These are phyloP conservation scores for Fusarium algeriense DNA, from an alignment of 2,329 filamentous ascomycete genomes.

Conservation along the genomic window DNA sequence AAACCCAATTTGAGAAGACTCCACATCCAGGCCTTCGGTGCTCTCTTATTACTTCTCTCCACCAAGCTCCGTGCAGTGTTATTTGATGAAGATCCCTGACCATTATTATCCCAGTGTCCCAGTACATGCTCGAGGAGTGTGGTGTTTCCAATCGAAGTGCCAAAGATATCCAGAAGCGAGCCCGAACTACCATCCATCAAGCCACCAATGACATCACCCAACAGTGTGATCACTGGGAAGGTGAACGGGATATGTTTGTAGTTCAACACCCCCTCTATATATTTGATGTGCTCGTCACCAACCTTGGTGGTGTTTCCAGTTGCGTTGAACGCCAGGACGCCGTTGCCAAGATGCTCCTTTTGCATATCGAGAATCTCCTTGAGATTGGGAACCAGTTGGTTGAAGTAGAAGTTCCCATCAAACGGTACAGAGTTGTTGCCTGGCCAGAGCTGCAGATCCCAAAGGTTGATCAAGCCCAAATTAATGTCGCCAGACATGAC, in stretches of 20 bases:
- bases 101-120: constrained; percentile 50
- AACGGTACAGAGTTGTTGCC: constrained; percentile 59
- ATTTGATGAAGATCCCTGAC: not conserved
- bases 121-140: constrained; percentile 55
- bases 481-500: constrained; percentile 55
- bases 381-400: constrained; percentile 57
- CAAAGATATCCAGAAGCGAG: constrained; percentile 52
- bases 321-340: constrained; percentile 57
- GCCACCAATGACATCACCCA: constrained; percentile 55
- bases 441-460: constrained; percentile 55
- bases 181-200: constrained; percentile 48
- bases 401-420: constrained; percentile 57
- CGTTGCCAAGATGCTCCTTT: constrained; percentile 51
- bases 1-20: constrained; percentile 23
- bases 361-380: constrained; percentile 55
- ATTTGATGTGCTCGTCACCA: constrained; percentile 58
- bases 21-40: constrained; percentile 24
- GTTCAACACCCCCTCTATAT: constrained; percentile 59
- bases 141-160: constrained; percentile 55
- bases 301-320: constrained; percentile 57
- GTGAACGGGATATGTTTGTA: constrained; percentile 52
- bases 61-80: not conserved
- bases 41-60: not conserved
- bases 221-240: constrained; percentile 55
- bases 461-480: constrained; percentile 55